Percentiles rank a stretch among this genome's conserved stretches.
Conservation (phyloP, 1,284 basidiomycete genomes). For the Irpex sp. region DNA sequence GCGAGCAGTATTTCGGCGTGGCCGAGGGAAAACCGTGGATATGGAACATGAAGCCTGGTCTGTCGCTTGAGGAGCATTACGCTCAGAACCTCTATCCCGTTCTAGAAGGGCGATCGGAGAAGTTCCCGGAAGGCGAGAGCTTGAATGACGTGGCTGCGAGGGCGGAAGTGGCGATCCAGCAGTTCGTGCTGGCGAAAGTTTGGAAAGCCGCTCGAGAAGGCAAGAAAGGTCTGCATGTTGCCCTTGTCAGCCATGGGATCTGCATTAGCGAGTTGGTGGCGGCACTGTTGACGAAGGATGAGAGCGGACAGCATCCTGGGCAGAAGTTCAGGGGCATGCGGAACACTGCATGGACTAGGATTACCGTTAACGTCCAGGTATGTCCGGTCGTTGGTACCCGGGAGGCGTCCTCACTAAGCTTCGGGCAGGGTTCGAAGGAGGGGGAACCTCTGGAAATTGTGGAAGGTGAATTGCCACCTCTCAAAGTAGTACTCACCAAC, state of each 20-base stretch:
- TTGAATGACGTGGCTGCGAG: conserved; percentile 60
- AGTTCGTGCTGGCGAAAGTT: conserved; percentile 59
- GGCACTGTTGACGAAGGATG: conserved; percentile 40
- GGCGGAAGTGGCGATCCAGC: conserved; percentile 51
- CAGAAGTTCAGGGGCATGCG: conserved; percentile 46
- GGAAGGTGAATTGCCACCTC: conserved; percentile 27
- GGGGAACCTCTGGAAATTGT: neutral
- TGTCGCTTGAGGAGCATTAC: conserved; percentile 46
- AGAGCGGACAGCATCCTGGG: conserved; percentile 23
- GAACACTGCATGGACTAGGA: conserved; percentile 70
- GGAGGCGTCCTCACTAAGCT: neutral
- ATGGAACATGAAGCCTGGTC: conserved; percentile 31
- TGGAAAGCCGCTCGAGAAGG: conserved; percentile 33
- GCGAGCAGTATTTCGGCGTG: conserved; percentile 68
- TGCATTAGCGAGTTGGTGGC: conserved; percentile 65
- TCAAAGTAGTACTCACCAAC: conserved; percentile 39
- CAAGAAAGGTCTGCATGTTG: conserved; percentile 47
- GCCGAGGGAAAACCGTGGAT: conserved; percentile 65
- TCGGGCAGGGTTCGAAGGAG: conserved; percentile 1
- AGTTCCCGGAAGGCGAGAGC: conserved; percentile 72
- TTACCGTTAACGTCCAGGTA: conserved; percentile 47
- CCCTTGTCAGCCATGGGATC: conserved; percentile 77
- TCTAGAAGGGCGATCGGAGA: conserved; percentile 41
- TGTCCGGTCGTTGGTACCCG: conserved; percentile 4
- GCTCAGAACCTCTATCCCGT: conserved; percentile 47